These are phyloP conservation scores for Houttuynia cordata DNA, from an alignment of 164 flowering plant genomes.

Conservation along the genomic window DNA sequence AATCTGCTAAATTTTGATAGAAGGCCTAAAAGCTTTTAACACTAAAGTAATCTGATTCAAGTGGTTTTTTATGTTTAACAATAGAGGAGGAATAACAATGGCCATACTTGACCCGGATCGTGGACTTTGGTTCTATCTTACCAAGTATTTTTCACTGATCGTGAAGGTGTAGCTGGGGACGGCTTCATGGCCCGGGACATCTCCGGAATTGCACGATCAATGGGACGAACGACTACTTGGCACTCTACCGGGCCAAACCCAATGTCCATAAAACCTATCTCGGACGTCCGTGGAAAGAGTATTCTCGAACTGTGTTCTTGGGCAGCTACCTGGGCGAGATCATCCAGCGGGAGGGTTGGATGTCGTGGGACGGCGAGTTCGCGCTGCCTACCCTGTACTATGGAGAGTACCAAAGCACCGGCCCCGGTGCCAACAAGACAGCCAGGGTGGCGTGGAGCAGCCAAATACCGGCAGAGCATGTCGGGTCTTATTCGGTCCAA, in stretches of 20 bases:
- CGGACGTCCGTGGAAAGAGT: slow-evolving; percentile 95
- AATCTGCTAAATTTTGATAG: no score
- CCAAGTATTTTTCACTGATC: no score
- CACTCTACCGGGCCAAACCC: slow-evolving; percentile 31
- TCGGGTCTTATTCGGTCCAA: slow-evolving; percentile 38
- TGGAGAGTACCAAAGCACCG: slow-evolving; percentile 61
- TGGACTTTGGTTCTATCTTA: not conserved
- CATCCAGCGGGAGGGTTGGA: slow-evolving; percentile 54
- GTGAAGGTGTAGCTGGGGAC: slow-evolving; percentile 11
- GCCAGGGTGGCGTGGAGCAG: slow-evolving; percentile 72
- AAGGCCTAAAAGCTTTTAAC: no score
- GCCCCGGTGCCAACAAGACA: slow-evolving; percentile 35
- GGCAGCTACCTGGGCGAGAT: slow-evolving; percentile 33
- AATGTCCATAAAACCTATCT: slow-evolving; percentile 51
- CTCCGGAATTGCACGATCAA: slow-evolving; percentile 46
- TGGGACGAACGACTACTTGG: slow-evolving; percentile 70
- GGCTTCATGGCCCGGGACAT: slow-evolving; percentile 17
- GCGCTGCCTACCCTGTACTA: slow-evolving; percentile 61
- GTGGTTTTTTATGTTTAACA: no score
- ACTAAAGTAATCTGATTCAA: no score
- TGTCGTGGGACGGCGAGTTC: slow-evolving; percentile 67
- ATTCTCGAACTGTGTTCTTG: slow-evolving; percentile 64
- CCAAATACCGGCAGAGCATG: slow-evolving; percentile 50
- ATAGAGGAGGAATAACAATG: not conserved
- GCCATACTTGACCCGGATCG: no score